These are phyloP conservation scores for Teratosphaeriaceae sp. DNA, from an alignment of 2,329 filamentous ascomycete genomes.

Conservation along the genomic window DNA sequence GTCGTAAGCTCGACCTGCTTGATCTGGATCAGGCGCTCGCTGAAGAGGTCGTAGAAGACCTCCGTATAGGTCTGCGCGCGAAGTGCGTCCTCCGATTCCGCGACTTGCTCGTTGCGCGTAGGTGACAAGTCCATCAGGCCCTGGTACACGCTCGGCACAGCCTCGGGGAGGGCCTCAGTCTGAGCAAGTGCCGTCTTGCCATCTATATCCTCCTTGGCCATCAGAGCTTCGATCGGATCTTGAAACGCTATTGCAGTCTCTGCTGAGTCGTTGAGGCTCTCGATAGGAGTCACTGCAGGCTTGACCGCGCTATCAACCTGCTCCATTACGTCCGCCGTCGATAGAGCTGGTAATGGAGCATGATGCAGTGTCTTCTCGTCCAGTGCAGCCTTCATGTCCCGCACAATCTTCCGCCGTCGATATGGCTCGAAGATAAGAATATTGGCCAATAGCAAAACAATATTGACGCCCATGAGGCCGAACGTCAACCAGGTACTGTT, in stretches of 20 bases:
- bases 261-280: constrained; percentile 10
- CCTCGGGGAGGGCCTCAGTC: constrained; percentile 20
- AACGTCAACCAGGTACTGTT: constrained; percentile 99
- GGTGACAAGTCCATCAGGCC: not conserved
- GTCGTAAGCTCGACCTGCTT: constrained; percentile 41
- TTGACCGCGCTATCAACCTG: constrained; percentile 20
- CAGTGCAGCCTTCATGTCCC: constrained; percentile 62
- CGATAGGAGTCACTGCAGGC: constrained; percentile 12
- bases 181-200: constrained; percentile 13
- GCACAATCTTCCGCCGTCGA: constrained; percentile 73
- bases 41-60: constrained; percentile 30
- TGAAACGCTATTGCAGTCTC: constrained; percentile 2
- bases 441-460: constrained; percentile 70
- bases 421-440: constrained; percentile 83
- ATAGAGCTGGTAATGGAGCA: constrained; percentile 5
- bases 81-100: not conserved
- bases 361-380: constrained; percentile 61
- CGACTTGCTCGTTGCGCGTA: not conserved
- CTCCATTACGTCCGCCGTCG: constrained; percentile 12
- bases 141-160: constrained; percentile 9
- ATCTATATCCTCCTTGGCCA: constrained; percentile 5
- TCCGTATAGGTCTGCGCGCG: constrained; percentile 12
- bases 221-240: constrained; percentile 6
- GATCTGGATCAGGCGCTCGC: constrained; percentile 38
- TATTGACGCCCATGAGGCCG: constrained; percentile 95